Base-by-base conservation (phyloP, 2,329 filamentous ascomycete species). In the Neopestalotiopsis sp. region DNA sequence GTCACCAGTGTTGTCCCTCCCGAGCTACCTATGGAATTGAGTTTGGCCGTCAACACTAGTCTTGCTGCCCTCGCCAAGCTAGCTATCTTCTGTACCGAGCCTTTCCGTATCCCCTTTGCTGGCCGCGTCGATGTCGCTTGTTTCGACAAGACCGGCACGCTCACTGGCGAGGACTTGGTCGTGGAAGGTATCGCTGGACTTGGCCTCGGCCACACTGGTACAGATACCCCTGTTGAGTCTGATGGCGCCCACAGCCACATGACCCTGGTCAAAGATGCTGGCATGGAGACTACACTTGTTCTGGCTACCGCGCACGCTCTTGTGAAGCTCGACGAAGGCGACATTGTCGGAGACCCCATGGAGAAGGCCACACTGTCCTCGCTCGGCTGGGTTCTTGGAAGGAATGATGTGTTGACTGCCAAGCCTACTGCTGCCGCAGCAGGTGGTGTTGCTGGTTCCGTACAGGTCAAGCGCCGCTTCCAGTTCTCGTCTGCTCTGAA, bases 1-100 rank as follows among this genome's bases (percentile, higher is more conserved):
- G 90, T 99, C 75, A 99, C 96, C 56, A 98, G 94, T 78, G 96
- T 99, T 69, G 96, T 99, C 1, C 96, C 96, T n/a, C 96, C 96
- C 1, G 96, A 99, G 83, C 85, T 99, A 71, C 96, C 96, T 13
- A 99, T 99, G 96, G 97, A 99, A 78, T 88, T 99, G 66, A 97
- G 93, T 81, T 85, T 99, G 76, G 97, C 97, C 62, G 97, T 99
- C 79, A 99, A 99, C 84, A 99, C 96, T 13, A 97, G 94, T 86
- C 84, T 99, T 80, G 95, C 96, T 64, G 95, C 96, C 34, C 86
- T 99, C 49, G 97, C 95, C 82, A 97, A 95, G 81, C 95, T 92
- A 74, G 96, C 97, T 70, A 99, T 99, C 76, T 99, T 97, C 86
- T 99, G 96, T 79, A 99, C 96, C 2, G 97, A 99, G 80, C 96